A percentile compares a stretch with the other conserved stretches of the same genome.
phyloP scores from a whole-genome alignment of 2,329 filamentous ascomycete species.

The Emergomyces orientalis region DNA sequence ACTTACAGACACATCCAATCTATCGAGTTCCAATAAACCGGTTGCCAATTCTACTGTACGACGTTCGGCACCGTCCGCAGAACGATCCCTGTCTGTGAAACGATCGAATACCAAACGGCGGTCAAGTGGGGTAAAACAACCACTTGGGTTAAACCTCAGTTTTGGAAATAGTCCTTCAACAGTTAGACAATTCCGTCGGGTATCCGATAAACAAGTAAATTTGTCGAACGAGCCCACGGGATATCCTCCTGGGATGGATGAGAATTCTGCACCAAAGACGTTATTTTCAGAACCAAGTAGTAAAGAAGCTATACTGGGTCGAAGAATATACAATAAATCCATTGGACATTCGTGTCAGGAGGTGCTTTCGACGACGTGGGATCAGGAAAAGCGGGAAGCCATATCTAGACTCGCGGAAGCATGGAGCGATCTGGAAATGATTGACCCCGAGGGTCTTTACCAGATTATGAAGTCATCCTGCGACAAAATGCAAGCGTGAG shows the following conservation, averaged over 20 bases:
- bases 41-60: constrained; percentile 51
- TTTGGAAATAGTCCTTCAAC: constrained; percentile 92
- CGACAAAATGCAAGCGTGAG: constrained; percentile 52
- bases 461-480: constrained; percentile 71
- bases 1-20: constrained; percentile 26
- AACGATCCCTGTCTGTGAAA: constrained; percentile 34
- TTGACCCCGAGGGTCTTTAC: constrained; percentile 85
- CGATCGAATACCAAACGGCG: constrained; percentile 34
- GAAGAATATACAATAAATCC: constrained; percentile 69
- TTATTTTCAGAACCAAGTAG: constrained; percentile 32
- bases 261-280: constrained; percentile 33
- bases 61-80: constrained; percentile 37
- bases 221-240: constrained; percentile 21
- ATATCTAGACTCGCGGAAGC: constrained; percentile 76
- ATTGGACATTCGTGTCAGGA: constrained; percentile 78
- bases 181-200: constrained; percentile 80
- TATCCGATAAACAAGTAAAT: constrained; percentile 56
- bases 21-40: constrained; percentile 35
- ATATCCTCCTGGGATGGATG: constrained; percentile 27
- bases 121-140: constrained; percentile 55
- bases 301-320: constrained; percentile 76
- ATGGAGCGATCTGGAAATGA: constrained; percentile 70
- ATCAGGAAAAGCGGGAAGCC: constrained; percentile 67
- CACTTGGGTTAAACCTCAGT: constrained; percentile 78
- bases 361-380: constrained; percentile 67